phyloP scores from a whole-genome alignment of 148 eudicot genomes.

The Polygonum maritimum region DNA sequence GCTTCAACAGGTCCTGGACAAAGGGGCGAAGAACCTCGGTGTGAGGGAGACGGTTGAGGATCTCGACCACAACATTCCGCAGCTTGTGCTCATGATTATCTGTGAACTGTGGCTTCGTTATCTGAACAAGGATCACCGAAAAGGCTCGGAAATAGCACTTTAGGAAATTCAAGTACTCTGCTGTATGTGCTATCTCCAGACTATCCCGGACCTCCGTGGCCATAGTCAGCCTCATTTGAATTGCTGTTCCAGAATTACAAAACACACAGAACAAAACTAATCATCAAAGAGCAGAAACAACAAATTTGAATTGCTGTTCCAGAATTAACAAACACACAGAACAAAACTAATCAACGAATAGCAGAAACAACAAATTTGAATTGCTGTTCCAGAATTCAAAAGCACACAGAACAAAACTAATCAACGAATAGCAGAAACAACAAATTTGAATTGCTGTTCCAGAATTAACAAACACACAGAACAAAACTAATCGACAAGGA shows the following conservation, averaged over 20 bases:
- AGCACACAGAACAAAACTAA: neutral
- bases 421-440: neutral
- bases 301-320: too few species aligned
- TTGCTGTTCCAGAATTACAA: constrained; percentile 36
- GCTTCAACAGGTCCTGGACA: constrained; percentile 80
- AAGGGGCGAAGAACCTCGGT: constrained; percentile 91
- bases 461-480: constrained; percentile 6
- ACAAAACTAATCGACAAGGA: neutral
- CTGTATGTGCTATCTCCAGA: constrained; percentile 87
- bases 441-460: constrained; percentile 51
- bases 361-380: constrained; percentile 21
- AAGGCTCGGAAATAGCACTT: constrained; percentile 84
- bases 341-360: neutral
- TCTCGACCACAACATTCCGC: constrained; percentile 80
- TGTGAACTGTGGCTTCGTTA: constrained; percentile 80
- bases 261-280: neutral
- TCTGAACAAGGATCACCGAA: constrained; percentile 63
- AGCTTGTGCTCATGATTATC: constrained; percentile 89
- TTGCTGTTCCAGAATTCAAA: constrained; percentile 36
- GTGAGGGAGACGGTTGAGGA: constrained; percentile 87
- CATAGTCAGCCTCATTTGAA: constrained; percentile 74
- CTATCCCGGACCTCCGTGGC: constrained; percentile 98
- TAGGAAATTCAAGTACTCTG: constrained; percentile 93
- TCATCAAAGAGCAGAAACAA: neutral
- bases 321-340: neutral